Base-by-base conservation (phyloP, 1,284 basidiomycete genomes). In the Pholiota adiposa region DNA sequence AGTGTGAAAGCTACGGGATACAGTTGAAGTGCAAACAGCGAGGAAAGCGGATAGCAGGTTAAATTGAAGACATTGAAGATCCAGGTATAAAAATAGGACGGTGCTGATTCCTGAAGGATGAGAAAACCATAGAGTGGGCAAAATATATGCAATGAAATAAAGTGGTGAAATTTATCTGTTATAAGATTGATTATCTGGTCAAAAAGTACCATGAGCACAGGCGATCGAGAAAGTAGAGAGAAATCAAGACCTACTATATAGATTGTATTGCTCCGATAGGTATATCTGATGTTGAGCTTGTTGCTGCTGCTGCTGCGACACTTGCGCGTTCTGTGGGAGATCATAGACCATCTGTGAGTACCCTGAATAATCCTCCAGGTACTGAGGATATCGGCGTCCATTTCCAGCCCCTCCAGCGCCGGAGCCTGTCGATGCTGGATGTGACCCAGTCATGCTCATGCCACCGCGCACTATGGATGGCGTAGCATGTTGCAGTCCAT, bases 261-360 rank as follows among this genome's bases (percentile, higher is more conserved):
- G 44, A 60, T 67, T 73, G 69, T 79, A 79, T 55, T 73, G 70
- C 58, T 76, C 75, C 23, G 72, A 59, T 18, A 75, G 59, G 64
- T 78, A 79, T 57, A 75, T 68, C 21, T 74, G 72, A 33, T 50
- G 48, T 21, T 50, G 48, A 31, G 48, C 27, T n/a, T 69, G 57
- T 21, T 70, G 58, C 8, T 64, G 62, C 41, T 66, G 65, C 16
- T 64, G 63, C 34, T 57, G 61, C 36, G 64, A 23, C 55, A 57
- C 44, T 29, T 63, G 63, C 5, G 62, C 56, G 14, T 34, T 44
- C 21, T 63, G 40, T 6, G 58, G 52, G 8, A 66, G 56, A 54
- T 60, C 63, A 38, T 63, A 67, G 2, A 58, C 50, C 27, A 62
- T 54, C 40, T 55, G 48, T 11, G 56, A 53, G 38, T 59, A 64